Evolutionary conservation across 352 stramenopile genomes (phyloP), one percentile per base, ranked within the genome.

Genomic region (Thalassiosira allenii): DNA sequence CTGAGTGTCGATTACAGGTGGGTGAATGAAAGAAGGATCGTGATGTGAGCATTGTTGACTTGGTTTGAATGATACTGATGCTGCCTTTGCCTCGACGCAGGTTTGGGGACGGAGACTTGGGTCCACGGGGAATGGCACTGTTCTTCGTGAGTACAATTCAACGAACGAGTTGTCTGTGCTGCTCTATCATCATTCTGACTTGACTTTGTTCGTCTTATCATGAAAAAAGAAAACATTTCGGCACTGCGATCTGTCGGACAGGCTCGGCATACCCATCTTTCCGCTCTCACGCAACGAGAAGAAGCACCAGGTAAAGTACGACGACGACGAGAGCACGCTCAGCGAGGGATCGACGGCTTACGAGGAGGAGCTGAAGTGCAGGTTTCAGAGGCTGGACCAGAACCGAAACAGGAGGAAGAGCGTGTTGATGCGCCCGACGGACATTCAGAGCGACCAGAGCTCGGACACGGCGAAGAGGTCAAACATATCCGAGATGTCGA

Each of bases 1-100:
- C 91, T 97, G 33, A 96, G 93, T 0, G 76, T 69, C 27, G 85
- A 91, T 43, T 92, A 89, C 63, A n/a, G n/a, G n/a, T n/a, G n/a
- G n/a, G n/a, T n/a, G n/a, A n/a, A n/a, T n/a, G n/a, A n/a, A n/a
- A n/a, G n/a, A n/a, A n/a, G n/a, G n/a, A n/a, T n/a, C n/a, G n/a
- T n/a, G n/a, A n/a, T n/a, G n/a, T n/a, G n/a, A n/a, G n/a, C n/a
- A n/a, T n/a, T n/a, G n/a, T n/a, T n/a, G n/a, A n/a, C n/a, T n/a
- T n/a, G n/a, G n/a, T n/a, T n/a, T n/a, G n/a, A n/a, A n/a, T n/a
- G n/a, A n/a, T n/a, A n/a, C n/a, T n/a, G n/a, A n/a, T n/a, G n/a
- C n/a, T n/a, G n/a, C n/a, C n/a, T n/a, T n/a, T n/a, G n/a, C n/a
- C n/a, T n/a, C n/a, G n/a, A n/a, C n/a, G n/a, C 37, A 73, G 81